These are phyloP conservation scores for Phytophthora boehmeriae DNA, from an alignment of 352 stramenopile genomes.

Conservation along the genomic window DNA sequence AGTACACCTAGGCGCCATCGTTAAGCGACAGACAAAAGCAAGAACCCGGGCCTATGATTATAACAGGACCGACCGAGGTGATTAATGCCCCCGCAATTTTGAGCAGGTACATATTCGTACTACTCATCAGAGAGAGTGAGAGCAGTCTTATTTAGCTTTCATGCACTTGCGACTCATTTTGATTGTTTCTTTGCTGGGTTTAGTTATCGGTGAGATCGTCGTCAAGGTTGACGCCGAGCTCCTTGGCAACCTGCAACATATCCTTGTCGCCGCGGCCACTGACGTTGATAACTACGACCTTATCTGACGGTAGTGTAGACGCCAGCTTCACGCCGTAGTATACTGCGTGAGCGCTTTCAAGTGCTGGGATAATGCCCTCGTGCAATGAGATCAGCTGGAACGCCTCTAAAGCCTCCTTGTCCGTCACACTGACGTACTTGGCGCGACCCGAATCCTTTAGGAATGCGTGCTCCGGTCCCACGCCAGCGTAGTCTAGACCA, in stretches of 20 bases:
- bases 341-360: constrained; percentile 97
- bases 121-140: constrained; percentile 11
- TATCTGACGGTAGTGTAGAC: constrained; percentile 84
- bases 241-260: constrained; percentile 97
- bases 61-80: constrained; percentile 14
- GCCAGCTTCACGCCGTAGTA: constrained; percentile 95
- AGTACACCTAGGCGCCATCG: constrained; percentile 36
- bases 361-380: constrained; percentile 98
- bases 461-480: constrained; percentile 97
- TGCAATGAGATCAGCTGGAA: constrained; percentile 96
- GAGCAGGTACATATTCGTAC: constrained; percentile 12
- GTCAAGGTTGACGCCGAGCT: constrained; percentile 93
- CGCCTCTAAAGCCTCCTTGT: constrained; percentile 96
- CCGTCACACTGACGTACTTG: constrained; percentile 96
- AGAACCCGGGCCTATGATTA: constrained; percentile 12
- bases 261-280: constrained; percentile 99
- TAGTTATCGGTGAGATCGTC: constrained; percentile 83
- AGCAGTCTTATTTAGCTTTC: constrained; percentile 30
- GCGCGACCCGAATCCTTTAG: constrained; percentile 96
- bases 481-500: constrained; percentile 97
- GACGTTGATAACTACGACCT: constrained; percentile 97
- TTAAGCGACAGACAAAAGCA: constrained; percentile 15
- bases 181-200: constrained; percentile 8
- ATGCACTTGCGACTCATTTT: constrained; percentile 18
- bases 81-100: constrained; percentile 10